Conservation (phyloP, 495 filamentous ascomycete species). For the Penicillium robsamsonii region DNA sequence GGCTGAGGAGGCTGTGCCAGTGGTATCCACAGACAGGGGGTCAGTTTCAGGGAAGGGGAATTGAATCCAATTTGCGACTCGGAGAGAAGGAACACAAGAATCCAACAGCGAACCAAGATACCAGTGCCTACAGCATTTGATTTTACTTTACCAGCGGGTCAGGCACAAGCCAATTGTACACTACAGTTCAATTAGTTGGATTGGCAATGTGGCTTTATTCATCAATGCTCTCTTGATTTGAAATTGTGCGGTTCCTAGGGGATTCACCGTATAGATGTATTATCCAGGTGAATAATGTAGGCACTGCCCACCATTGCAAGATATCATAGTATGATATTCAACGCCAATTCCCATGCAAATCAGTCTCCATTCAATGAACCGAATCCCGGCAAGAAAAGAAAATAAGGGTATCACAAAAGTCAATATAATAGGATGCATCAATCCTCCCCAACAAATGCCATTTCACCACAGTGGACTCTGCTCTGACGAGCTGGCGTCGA, state of each 20-base stretch:
- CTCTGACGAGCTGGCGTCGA: constrained; percentile 34
- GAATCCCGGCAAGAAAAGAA: background rate
- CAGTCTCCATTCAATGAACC: background rate
- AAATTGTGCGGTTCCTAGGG: background rate
- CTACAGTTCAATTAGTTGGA: constrained; percentile 1
- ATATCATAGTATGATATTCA: background rate
- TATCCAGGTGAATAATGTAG: background rate
- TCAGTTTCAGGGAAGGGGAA: constrained; percentile 11
- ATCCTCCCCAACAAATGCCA: constrained; percentile 2
- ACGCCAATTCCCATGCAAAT: background rate
- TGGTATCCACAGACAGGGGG: constrained; percentile 10
- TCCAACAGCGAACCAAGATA: constrained; percentile 5
- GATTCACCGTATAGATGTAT: background rate
- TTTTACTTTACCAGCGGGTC: constrained; percentile 10
- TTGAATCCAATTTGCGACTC: background rate
- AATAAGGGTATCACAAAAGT: background rate
- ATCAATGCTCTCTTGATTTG: background rate
- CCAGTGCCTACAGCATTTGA: constrained; percentile 11
- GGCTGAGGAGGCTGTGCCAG: constrained; percentile 6
- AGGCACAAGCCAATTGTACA: constrained; percentile 8
- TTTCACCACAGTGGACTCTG: constrained; percentile 14
- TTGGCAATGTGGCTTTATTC: background rate
- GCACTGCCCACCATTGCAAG: background rate
- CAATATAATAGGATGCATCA: background rate
- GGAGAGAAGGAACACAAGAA: constrained; percentile 6